A percentile compares a stretch with the other conserved stretches of the same genome.
Evolutionary conservation across 371 early-diverging fungal species (phyloP).

Genomic region (Mortierella sp.): DNA sequence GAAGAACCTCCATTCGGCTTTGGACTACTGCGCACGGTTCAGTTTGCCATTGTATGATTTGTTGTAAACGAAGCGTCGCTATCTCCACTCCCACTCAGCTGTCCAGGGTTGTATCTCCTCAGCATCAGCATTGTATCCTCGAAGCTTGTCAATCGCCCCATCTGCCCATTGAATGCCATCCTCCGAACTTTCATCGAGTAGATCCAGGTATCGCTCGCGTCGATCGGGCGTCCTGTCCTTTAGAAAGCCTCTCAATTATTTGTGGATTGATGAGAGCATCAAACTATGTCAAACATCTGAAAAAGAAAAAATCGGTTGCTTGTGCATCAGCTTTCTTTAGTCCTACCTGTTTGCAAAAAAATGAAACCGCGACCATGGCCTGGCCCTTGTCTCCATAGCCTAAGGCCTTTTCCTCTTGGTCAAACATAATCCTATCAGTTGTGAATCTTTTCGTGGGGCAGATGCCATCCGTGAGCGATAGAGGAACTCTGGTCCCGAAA

Average conservation of each 20-base stretch:
- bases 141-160: conserved; percentile 6
- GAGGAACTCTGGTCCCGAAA: conserved; percentile 15
- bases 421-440: conserved; percentile 6
- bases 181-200: conserved; percentile 10
- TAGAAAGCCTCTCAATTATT: neutral
- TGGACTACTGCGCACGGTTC: conserved; percentile 21
- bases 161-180: conserved; percentile 13
- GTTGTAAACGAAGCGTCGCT: neutral
- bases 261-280: neutral
- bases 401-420: conserved; percentile 4
- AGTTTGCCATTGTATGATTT: neutral
- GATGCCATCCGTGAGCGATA: conserved; percentile 7
- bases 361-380: neutral
- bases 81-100: conserved; percentile 10
- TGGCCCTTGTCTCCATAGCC: conserved; percentile 9
- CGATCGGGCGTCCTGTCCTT: neutral
- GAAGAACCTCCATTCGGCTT: conserved; percentile 18
- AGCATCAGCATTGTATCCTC: conserved; percentile 16
- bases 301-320: neutral
- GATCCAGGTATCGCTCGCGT: conserved; percentile 11
- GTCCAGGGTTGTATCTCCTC: conserved; percentile 20
- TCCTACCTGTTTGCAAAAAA: conserved; percentile 14
- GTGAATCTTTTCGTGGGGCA: conserved; percentile 11
- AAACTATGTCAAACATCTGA: neutral
- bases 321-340: neutral